Base-by-base conservation (phyloP, 83 land plant genomes). In the Larix sibirica region DNA sequence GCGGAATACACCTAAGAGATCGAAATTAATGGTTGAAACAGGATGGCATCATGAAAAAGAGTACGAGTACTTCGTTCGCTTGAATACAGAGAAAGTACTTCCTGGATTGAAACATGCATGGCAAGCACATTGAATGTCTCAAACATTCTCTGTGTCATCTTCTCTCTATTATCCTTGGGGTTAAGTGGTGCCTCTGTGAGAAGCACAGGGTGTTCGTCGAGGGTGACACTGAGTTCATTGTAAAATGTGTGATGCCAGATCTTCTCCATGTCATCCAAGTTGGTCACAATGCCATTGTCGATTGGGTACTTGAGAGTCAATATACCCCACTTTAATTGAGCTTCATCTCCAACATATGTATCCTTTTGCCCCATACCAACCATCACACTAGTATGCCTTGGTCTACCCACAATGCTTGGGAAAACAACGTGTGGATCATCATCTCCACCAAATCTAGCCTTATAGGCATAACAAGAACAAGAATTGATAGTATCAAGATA, bases 311-410 rank as follows among this genome's bases (percentile, higher is more conserved):
- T 86, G 28, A 86, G 69, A 9, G 87, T 86, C 40, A 86, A 50
- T 18, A 86, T 86, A 82, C 87, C 87, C 23, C 87, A 56, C 79
- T 86, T 86, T 66, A 84, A 86, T 38, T 86, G 87, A 10, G 87
- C 28, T 28, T 28, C 28, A 28, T 28, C 28, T 28, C 28, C 28
- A 28, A 28, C 28, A 28, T 28, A 28, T 47, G 87, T 84, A 66
- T 86, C 87, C 62, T 86, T 86, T 62, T 86, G 87, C 9, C 87
- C 87, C 87, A 86, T 86, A 7, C 87, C 87, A 70, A 86, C 87
- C 87, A 86, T 86, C 23, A 86, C 87, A 62, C 87, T 84, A 4
- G 87, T 86, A 62, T 86, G 87, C 17, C 87, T 80, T 24, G 87
- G 87, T 20, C 87, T 80, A 4, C 87, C 87, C 7, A 86, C 87